A percentile compares a stretch with the other conserved stretches of the same genome.
Conservation (phyloP, 805 yeast genomes). For the Candida incommunis region DNA sequence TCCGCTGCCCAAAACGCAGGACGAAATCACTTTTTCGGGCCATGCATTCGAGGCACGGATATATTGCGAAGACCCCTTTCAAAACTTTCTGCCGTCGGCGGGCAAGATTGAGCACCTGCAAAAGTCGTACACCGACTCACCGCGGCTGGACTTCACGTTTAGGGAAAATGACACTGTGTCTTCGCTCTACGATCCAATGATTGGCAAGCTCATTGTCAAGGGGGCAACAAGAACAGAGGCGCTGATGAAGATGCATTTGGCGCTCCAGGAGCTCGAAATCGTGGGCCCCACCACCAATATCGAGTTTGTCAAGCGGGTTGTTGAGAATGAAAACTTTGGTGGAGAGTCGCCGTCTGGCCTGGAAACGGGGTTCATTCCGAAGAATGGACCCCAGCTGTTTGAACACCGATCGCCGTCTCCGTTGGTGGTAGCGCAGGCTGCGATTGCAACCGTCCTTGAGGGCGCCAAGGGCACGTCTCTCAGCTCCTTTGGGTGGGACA, state of each 20-base stretch:
- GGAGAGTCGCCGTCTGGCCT: constrained; percentile 16
- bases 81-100: constrained; percentile 17
- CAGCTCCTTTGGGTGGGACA: not conserved
- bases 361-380: constrained; percentile 20
- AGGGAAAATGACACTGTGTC: constrained; percentile 15
- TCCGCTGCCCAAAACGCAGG: constrained; percentile 20
- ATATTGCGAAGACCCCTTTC: constrained; percentile 22
- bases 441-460: constrained; percentile 12
- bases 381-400: constrained; percentile 12
- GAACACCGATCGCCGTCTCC: not conserved
- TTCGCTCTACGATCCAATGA: constrained; percentile 21
- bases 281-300: constrained; percentile 21
- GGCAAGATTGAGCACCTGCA: constrained; percentile 18
- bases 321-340: constrained; percentile 13
- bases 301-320: constrained; percentile 19
- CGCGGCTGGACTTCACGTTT: constrained; percentile 19
- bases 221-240: constrained; percentile 17
- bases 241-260: constrained; percentile 14
- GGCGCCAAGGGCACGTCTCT: not conserved
- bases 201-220: constrained; percentile 19
- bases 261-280: constrained; percentile 17
- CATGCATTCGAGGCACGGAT: constrained; percentile 21
- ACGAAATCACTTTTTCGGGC: constrained; percentile 15
- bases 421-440: constrained; percentile 17
- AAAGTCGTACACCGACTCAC: constrained; percentile 14